Base-by-base conservation (phyloP, 106 monocot species). In the Allium cepa region DNA sequence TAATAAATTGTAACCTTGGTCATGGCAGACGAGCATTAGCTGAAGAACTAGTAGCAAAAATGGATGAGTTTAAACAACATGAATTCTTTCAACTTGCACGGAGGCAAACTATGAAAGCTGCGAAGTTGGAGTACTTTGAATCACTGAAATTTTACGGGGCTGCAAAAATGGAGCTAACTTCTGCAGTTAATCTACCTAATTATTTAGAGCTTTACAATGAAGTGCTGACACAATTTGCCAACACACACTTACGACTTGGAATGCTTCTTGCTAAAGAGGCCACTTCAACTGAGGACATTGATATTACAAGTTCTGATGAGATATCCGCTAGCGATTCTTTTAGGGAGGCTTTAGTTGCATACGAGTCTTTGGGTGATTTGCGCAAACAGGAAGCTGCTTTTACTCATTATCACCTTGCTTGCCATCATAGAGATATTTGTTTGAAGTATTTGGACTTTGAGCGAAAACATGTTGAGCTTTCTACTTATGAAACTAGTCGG, bases 341-440 rank as follows among this genome's bases (percentile, higher is more conserved):
- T 76, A 87, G 90, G 66, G 90, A 89, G 60, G 86, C 99, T 79
- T 78, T 99, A 60, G 64, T 75, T 53, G 74, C 75, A 60, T 99
- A 99, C 78, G 93, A 99, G 74, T 87, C 86, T 57, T 60, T 99
- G 16, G 87, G 93, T 85, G 77, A 76, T 12, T 56, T 76, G 62
- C 80, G 99, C n/a, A 99, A 78, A 72, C 93, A 99, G 71, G 99
- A 99, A 72, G 83, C 87, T 72, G 99, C 99, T 76, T 99, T 80
- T 90, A 64, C 88, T 64, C 73, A 87, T 68, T 99, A 85, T 73
- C 90, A 99, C 48, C 85, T 99, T 70, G 99, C 82, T 57, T 90
- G 89, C 77, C 93, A 83, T 57, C 84, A 93, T 48, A 80, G 77
- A 73, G 79, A 85, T 57, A 67, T 64, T 48, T 99, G 83, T 67